Evolutionary conservation across 306 rosid species (phyloP).

Genomic region (Prunus mume): DNA sequence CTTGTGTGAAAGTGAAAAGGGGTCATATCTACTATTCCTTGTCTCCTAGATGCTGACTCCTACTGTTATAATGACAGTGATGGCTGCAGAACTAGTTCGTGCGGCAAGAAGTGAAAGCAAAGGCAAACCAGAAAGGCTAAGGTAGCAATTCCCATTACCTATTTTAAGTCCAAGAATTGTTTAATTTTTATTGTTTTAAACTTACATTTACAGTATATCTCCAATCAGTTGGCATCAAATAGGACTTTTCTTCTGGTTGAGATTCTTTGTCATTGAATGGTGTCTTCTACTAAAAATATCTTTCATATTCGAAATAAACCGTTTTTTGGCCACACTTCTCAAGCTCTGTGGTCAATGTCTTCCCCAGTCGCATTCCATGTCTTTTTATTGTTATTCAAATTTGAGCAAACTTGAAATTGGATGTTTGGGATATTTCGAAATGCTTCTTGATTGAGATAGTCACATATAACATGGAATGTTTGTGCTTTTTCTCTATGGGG

Average conservation of each 20-base stretch:
- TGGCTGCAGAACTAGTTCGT: conserved; percentile 93
- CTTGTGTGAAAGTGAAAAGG: background rate
- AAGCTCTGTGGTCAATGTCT: background rate
- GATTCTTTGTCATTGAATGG: background rate
- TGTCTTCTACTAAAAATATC: background rate
- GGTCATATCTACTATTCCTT: background rate
- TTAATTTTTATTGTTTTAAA: background rate
- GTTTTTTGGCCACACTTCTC: background rate
- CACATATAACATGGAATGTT: background rate
- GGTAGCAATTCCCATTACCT: conserved; percentile 39
- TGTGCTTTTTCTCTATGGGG: background rate
- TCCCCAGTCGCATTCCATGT: background rate
- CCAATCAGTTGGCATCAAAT: background rate
- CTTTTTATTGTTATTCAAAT: background rate
- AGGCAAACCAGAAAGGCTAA: conserved; percentile 71
- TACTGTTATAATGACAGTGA: conserved; percentile 47
- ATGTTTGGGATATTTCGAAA: background rate
- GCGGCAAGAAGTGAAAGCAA: conserved; percentile 57
- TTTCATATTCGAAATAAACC: background rate
- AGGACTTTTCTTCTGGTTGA: background rate
- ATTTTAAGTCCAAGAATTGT: background rate
- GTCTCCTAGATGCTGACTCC: conserved; percentile 11
- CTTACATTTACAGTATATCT: background rate
- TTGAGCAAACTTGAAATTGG: background rate
- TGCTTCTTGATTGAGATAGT: background rate